Evolutionary conservation across 202 grass and related monocot genomes (phyloP), one percentile per base, ranked within the genome.

Genomic region (Panicum hallii): DNA sequence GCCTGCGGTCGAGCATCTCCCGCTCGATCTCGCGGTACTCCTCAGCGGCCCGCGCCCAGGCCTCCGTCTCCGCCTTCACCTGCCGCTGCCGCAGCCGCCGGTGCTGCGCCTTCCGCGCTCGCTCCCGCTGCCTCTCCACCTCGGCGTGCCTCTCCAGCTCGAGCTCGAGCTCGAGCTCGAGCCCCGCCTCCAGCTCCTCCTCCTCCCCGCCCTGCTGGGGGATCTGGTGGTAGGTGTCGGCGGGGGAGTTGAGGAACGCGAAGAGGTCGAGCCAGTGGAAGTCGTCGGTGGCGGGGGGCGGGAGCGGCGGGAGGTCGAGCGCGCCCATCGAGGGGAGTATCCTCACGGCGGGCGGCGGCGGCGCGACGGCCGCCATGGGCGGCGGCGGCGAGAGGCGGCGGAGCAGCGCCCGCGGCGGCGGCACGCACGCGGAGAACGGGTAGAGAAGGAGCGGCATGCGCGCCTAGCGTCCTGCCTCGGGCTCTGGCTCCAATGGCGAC

Each of bases 11-110:
- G 28, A 99, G 93, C 93, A 99, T 99, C 53, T 88, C 92, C 28
- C 84, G 90, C 90, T 98, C 93, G 38, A 99, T 77, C 66, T 94
- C 84, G 45, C 92, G 94, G 83, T 95, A 98, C 83, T 98, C 96
- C 83, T 93, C 88, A 1, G 92, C 89, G 1, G 96, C 93, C 71
- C 90, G 87, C 70, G 89, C 91, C 93, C 91, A 98, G 56, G 91
- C 95, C 89, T 93, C 87, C 76, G 95, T 95, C 86, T 98, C 95
- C 48, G 93, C 89, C 84, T 93, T 90, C 26, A 95, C 92, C 63
- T 97, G 95, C 49, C 95, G 79, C 78, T 86, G 80, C 79, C 86
- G 74, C 84, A 88, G 86, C 23, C 87, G 89, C 50, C 90, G 80
- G 71, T 91, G 88, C 49, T 57, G 79, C 49, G 84, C 84, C 78